Evolutionary conservation across 192 early-diverging fungal genomes (phyloP).

Genomic region (Glomus cerebriforme): DNA sequence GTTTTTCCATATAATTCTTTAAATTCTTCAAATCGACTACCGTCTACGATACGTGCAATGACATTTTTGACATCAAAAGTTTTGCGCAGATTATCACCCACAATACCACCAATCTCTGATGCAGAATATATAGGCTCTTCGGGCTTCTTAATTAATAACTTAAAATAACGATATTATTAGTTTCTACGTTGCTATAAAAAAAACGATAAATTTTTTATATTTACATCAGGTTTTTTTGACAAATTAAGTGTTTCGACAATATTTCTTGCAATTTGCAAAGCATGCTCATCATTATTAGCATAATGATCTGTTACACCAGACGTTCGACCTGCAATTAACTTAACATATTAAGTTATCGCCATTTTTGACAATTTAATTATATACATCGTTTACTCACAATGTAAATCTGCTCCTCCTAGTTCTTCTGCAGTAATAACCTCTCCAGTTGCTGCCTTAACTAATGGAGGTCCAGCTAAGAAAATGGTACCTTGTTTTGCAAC

Average conservation of each 20-base stretch:
- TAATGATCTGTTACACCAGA: slow-evolving; percentile 97
- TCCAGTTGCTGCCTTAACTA: slow-evolving; percentile 96
- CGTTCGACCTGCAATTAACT: slow-evolving; percentile 51
- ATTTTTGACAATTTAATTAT: not conserved
- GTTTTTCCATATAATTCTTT: slow-evolving; percentile 90
- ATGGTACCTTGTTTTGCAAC: slow-evolving; percentile 95
- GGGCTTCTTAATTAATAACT: slow-evolving; percentile 39
- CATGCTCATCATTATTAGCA: slow-evolving; percentile 86
- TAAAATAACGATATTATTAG: not conserved
- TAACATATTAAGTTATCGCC: not conserved
- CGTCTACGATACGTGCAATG: slow-evolving; percentile 94
- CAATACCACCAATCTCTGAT: slow-evolving; percentile 89
- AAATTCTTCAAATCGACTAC: slow-evolving; percentile 88
- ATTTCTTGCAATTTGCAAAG: slow-evolving; percentile 78
- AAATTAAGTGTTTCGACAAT: slow-evolving; percentile 88
- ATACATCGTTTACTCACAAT: slow-evolving; percentile 71
- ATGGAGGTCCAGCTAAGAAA: slow-evolving; percentile 93
- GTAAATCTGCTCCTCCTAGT: slow-evolving; percentile 93
- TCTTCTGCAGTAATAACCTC: slow-evolving; percentile 92
- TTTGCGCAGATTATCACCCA: slow-evolving; percentile 87
- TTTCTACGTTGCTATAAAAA: not conserved
- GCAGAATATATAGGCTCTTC: slow-evolving; percentile 83
- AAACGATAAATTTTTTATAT: not conserved
- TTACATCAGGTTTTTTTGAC: slow-evolving; percentile 63
- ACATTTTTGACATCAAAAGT: slow-evolving; percentile 90